These are phyloP conservation scores for Phaeoacremonium minimum DNA, from an alignment of 2,329 filamentous ascomycete genomes.

Conservation along the genomic window DNA sequence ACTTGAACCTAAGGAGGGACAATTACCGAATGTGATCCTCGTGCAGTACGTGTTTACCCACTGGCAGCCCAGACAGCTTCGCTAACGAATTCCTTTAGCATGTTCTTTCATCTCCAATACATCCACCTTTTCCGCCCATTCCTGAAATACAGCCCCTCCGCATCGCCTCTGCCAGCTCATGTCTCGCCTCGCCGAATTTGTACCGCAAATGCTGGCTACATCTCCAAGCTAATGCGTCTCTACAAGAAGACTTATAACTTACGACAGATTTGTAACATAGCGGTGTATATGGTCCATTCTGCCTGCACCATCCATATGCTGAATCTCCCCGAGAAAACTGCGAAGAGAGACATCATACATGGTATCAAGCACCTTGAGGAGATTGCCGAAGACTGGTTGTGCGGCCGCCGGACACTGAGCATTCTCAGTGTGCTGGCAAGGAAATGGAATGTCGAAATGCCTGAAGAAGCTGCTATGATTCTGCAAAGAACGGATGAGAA, in stretches of 20 bases:
- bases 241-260: slow-evolving; percentile 92
- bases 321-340: slow-evolving; percentile 88
- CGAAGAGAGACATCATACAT: slow-evolving; percentile 83
- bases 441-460: slow-evolving; percentile 87
- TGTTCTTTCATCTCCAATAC: slow-evolving; percentile 95
- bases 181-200: slow-evolving; percentile 89
- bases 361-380: slow-evolving; percentile 90
- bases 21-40: slow-evolving; percentile 74
- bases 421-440: slow-evolving; percentile 80
- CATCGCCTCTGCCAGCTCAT: slow-evolving; percentile 78
- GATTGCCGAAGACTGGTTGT: slow-evolving; percentile 92
- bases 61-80: background rate
- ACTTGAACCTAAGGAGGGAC: slow-evolving; percentile 83
- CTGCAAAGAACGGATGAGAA: slow-evolving; percentile 75
- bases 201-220: slow-evolving; percentile 81
- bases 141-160: slow-evolving; percentile 78
- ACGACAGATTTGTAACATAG: slow-evolving; percentile 92
- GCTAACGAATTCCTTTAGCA: slow-evolving; percentile 48
- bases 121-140: slow-evolving; percentile 96
- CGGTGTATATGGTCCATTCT: slow-evolving; percentile 91
- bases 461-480: slow-evolving; percentile 73
- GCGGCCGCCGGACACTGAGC: slow-evolving; percentile 76
- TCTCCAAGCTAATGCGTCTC: slow-evolving; percentile 89
- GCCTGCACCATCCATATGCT: slow-evolving; percentile 93
- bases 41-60: slow-evolving; percentile 66